Conservation (phyloP, 2,329 filamentous ascomycete species). For the Scleromitrula shiraiana region DNA sequence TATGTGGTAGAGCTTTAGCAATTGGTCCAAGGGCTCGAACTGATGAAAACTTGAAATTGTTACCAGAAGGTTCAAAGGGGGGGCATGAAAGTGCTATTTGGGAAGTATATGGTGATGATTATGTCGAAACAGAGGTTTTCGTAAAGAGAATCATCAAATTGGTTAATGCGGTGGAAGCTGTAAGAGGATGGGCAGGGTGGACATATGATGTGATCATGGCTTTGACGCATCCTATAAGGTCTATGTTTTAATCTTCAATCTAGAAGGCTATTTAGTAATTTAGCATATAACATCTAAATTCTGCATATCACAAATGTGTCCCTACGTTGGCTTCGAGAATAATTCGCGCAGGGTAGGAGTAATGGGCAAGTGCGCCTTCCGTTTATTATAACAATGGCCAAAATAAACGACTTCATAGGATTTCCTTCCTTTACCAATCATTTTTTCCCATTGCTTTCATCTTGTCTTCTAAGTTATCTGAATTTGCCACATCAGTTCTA, state of each 20-base stretch:
- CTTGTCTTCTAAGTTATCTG: no score
- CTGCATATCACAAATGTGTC: no score
- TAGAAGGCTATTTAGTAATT: not conserved
- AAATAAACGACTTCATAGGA: no score
- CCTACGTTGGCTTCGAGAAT: no score
- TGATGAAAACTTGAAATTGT: conserved; percentile 31
- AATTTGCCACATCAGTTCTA: no score
- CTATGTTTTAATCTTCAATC: not conserved
- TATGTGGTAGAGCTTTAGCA: conserved; percentile 49
- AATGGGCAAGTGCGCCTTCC: no score
- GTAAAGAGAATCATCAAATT: conserved; percentile 43
- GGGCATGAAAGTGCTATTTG: conserved; percentile 41
- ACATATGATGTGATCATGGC: conserved; percentile 18
- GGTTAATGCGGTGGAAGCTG: conserved; percentile 41
- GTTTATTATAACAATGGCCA: no score
- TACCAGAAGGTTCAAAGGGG: conserved; percentile 11
- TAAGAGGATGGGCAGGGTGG: conserved; percentile 47
- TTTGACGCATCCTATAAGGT: conserved; percentile 16
- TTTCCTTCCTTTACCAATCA: no score
- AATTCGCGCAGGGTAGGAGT: no score
- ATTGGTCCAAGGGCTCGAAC: conserved; percentile 49
- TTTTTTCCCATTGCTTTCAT: no score
- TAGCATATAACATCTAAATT: no score
- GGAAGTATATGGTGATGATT: conserved; percentile 55
- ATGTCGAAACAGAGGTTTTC: conserved; percentile 48